phyloP scores from a whole-genome alignment of 768 basidiomycete species.

The Rhizopogon roseolus region DNA sequence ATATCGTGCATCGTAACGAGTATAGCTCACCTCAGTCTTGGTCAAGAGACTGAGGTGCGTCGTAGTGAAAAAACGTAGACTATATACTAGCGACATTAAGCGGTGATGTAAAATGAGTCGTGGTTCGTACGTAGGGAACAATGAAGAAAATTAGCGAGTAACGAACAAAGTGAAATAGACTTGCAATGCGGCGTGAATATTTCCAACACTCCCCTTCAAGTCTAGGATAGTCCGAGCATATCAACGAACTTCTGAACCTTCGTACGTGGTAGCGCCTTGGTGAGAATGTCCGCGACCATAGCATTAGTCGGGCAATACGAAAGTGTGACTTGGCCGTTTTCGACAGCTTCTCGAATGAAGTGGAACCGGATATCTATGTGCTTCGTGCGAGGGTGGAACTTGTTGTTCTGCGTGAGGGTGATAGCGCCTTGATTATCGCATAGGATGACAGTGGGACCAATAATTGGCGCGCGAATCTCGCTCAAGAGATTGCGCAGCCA shows the following conservation, averaged over 20 bases:
- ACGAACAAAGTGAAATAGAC: too few relatives aligned
- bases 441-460: not conserved
- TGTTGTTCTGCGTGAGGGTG: not conserved
- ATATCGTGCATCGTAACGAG: too few relatives aligned
- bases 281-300: not conserved
- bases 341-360: slow-evolving; percentile 3
- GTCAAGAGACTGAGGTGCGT: too few relatives aligned
- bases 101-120: too few relatives aligned
- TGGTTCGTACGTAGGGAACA: too few relatives aligned
- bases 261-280: not conserved
- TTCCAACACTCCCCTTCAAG: not conserved
- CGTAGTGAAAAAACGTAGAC: too few relatives aligned
- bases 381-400: not conserved
- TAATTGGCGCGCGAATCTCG: not conserved
- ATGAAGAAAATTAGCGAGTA: too few relatives aligned
- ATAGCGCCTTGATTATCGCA: slow-evolving; percentile 1
- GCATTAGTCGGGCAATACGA: not conserved
- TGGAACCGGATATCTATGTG: not conserved
- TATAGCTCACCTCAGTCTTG: too few relatives aligned
- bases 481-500: not conserved
- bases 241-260: not conserved
- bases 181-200: too few relatives aligned
- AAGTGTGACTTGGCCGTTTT: not conserved
- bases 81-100: too few relatives aligned
- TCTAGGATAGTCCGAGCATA: not conserved